These are phyloP conservation scores for Candida endomychidarum DNA, from an alignment of 805 yeast genomes.

Conservation along the genomic window DNA sequence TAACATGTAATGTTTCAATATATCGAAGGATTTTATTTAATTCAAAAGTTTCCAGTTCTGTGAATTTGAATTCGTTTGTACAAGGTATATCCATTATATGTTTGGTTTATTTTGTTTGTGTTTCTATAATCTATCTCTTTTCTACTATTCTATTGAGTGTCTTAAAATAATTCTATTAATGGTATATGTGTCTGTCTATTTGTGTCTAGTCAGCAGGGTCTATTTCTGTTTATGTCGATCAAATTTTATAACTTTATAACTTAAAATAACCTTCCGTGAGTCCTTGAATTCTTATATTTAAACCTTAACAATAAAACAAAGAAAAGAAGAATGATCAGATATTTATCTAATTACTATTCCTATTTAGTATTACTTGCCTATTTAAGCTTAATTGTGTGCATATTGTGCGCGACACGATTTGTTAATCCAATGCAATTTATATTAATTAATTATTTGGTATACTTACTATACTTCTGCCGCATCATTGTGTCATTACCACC, in stretches of 20 bases:
- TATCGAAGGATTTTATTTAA: slow-evolving; percentile 4
- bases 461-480: too few relatives aligned
- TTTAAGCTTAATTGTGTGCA: slow-evolving; percentile 4
- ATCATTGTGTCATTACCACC: too few relatives aligned
- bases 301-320: not conserved
- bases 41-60: slow-evolving; percentile 7
- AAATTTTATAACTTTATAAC: too few relatives aligned
- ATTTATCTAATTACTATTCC: slow-evolving; percentile 7
- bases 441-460: too few relatives aligned
- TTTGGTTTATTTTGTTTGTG: not conserved
- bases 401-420: slow-evolving; percentile 4
- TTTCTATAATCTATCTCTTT: not conserved
- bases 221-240: too few relatives aligned
- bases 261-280: too few relatives aligned
- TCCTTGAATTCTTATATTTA: not conserved
- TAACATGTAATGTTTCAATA: slow-evolving; percentile 7
- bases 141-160: not conserved
- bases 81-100: slow-evolving; percentile 8
- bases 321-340: not conserved
- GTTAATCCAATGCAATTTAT: too few relatives aligned
- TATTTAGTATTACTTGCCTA: slow-evolving; percentile 5
- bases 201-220: too few relatives aligned
- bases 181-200: too few relatives aligned
- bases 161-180: too few relatives aligned
- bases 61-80: slow-evolving; percentile 2